Evolutionary conservation across 768 basidiomycete species (phyloP).

Genomic region (Trametes elegans): DNA sequence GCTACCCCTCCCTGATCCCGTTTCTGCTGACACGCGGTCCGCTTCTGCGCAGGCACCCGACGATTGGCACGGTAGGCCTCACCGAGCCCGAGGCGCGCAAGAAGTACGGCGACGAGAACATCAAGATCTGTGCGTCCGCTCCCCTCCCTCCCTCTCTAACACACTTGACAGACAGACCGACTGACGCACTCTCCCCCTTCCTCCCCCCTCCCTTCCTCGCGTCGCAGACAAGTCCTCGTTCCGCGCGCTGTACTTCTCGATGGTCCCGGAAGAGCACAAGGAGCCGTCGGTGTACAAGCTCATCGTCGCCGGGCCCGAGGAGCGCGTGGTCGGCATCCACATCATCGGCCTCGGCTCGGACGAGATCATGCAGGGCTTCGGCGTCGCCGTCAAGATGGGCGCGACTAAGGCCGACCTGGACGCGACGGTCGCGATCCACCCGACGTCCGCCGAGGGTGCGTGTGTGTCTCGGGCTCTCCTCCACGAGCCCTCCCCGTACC

Average conservation of each 20-base stretch:
- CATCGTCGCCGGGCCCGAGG: conserved; percentile 81
- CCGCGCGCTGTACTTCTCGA: conserved; percentile 88
- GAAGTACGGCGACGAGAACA: conserved; percentile 80
- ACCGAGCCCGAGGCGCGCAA: conserved; percentile 88
- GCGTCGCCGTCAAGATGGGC: conserved; percentile 96
- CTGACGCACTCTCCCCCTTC: conserved; percentile 2
- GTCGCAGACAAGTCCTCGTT: conserved; percentile 74
- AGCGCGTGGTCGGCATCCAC: conserved; percentile 95
- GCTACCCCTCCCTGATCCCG: no score
- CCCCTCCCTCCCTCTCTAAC: background rate
- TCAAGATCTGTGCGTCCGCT: conserved; percentile 81
- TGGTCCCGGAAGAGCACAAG: conserved; percentile 87
- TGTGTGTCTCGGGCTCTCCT: no score
- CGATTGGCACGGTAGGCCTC: conserved; percentile 93
- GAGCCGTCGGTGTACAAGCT: conserved; percentile 96
- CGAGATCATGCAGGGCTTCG: conserved; percentile 95
- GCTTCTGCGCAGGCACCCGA: conserved; percentile 67
- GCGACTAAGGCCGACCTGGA: conserved; percentile 83
- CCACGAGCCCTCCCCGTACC: no score
- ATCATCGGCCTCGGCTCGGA: conserved; percentile 91
- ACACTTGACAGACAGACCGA: conserved; percentile 50
- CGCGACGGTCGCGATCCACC: conserved; percentile 90
- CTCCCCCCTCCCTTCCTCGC: background rate
- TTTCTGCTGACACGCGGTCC: background rate
- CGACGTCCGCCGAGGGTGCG: conserved; percentile 80